These are phyloP conservation scores for Luffa aegyptiaca DNA, from an alignment of 306 rosid species.

Conservation along the genomic window DNA sequence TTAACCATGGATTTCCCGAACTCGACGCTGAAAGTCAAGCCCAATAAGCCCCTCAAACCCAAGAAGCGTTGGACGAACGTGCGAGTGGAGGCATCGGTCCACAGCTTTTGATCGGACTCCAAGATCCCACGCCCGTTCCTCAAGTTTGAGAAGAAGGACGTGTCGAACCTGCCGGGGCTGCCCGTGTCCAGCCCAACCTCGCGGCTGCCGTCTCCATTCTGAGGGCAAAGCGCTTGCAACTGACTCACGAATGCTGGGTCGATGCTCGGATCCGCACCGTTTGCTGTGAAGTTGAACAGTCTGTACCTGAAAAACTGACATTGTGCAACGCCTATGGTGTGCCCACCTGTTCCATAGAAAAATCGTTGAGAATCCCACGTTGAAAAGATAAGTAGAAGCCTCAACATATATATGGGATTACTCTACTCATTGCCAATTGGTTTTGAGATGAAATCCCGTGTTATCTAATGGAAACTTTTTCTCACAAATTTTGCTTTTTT, in stretches of 20 bases:
- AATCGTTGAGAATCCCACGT: too few species aligned
- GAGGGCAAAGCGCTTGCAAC: background rate
- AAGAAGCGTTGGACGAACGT: background rate
- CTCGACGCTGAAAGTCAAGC: background rate
- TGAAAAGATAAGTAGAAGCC: too few species aligned
- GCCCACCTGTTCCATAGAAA: background rate
- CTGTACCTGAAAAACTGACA: constrained; percentile 10
- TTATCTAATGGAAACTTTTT: too few species aligned
- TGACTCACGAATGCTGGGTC: background rate
- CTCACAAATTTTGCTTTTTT: too few species aligned
- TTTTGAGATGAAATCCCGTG: too few species aligned
- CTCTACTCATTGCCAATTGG: too few species aligned
- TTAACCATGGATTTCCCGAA: constrained; percentile 4
- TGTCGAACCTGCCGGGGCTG: background rate
- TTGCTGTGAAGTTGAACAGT: background rate
- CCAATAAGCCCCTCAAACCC: background rate
- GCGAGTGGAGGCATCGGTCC: constrained; percentile 8
- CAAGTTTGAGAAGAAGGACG: background rate
- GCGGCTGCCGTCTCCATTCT: background rate
- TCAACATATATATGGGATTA: too few species aligned
- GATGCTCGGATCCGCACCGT: background rate
- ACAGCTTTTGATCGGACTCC: constrained; percentile 9
- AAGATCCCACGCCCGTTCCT: constrained; percentile 1
- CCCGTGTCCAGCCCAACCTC: background rate
- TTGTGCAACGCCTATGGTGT: background rate